Conservation (phyloP, 495 filamentous ascomycete genomes). For the Penicillium egyptiacum region DNA sequence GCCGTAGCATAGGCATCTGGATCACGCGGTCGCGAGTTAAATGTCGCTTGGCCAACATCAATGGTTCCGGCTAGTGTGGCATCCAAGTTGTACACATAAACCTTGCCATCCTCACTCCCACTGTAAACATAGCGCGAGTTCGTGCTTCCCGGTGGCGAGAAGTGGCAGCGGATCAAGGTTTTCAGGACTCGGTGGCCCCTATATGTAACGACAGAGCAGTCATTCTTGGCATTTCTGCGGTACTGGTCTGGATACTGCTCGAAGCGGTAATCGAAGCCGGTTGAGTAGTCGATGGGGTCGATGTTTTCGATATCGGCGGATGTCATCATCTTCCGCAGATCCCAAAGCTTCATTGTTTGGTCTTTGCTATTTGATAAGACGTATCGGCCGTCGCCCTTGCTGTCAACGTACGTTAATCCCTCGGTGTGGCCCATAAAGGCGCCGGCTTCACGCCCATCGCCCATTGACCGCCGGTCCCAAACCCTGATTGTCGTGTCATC, state of each 20-base stretch:
- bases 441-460: slow-evolving; percentile 81
- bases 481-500: slow-evolving; percentile 75
- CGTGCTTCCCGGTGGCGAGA: slow-evolving; percentile 85
- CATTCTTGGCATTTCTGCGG: slow-evolving; percentile 72
- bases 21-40: slow-evolving; percentile 56
- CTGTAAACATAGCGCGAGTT: slow-evolving; percentile 92
- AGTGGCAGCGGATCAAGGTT: slow-evolving; percentile 93
- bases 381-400: slow-evolving; percentile 93
- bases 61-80: slow-evolving; percentile 80
- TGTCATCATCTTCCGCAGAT: slow-evolving; percentile 79
- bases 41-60: slow-evolving; percentile 70
- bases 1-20: slow-evolving; percentile 37
- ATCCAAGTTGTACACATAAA: slow-evolving; percentile 93
- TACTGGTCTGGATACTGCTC: slow-evolving; percentile 63
- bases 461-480: slow-evolving; percentile 92
- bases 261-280: slow-evolving; percentile 84
- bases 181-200: slow-evolving; percentile 82
- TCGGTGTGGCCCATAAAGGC: slow-evolving; percentile 94
- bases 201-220: slow-evolving; percentile 92
- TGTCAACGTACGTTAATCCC: slow-evolving; percentile 92
- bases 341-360: slow-evolving; percentile 97
- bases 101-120: slow-evolving; percentile 82
- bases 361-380: slow-evolving; percentile 94
- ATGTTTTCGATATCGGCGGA: slow-evolving; percentile 60
- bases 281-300: slow-evolving; percentile 56